Evolutionary conservation across 2,329 filamentous ascomycete genomes (phyloP), one percentile per base, ranked within the genome.

Genomic region (Fusarium staphyleae): DNA sequence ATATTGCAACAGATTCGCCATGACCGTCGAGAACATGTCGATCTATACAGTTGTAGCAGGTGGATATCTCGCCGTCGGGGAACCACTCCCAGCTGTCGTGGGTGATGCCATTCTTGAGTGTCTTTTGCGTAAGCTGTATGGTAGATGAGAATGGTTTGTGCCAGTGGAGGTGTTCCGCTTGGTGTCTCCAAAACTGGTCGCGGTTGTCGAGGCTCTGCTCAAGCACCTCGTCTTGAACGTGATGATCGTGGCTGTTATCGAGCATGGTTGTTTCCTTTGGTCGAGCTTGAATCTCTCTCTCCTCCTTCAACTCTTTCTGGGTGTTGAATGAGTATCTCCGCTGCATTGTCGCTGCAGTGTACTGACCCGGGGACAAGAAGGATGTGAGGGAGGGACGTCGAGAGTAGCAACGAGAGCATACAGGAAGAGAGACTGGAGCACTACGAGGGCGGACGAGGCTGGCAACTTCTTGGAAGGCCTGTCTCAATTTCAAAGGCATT

Each of bases 31-130:
- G 76, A n/a, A 97, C 91, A 74, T 97, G 93, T 12, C 93, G 82
- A 73, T 96, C 92, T 12, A 97, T 78, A 70, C 91, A 96, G 72
- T 97, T 98, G 78, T 91, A 96, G 63, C 89, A 91, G 0, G 91
- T 96, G 32, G 89, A 95, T 64, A 98, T 90, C 76, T 95, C 87
- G 57, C 93, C 93, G 58, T 86, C 90, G 0, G 90, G 85, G 65
- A 96, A 97, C 93, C 93, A 98, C 58, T 86, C 84, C 92, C 93
- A 97, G 69, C 89, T 86, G 34, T 85, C 81, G 69, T 96, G 87
- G 13, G 78, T 77, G n/a, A 79, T 74, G 49, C 86, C 87, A 60
- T 76, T 82, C 46, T 78, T 74, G 4, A 95, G 77, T 7, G 78
- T 84, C 73, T 90, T 93, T 40, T 80, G 84, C 15, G 79, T 81